Evolutionary conservation across 768 basidiomycete genomes (phyloP).

Genomic region (Lentinula aciculospora): DNA sequence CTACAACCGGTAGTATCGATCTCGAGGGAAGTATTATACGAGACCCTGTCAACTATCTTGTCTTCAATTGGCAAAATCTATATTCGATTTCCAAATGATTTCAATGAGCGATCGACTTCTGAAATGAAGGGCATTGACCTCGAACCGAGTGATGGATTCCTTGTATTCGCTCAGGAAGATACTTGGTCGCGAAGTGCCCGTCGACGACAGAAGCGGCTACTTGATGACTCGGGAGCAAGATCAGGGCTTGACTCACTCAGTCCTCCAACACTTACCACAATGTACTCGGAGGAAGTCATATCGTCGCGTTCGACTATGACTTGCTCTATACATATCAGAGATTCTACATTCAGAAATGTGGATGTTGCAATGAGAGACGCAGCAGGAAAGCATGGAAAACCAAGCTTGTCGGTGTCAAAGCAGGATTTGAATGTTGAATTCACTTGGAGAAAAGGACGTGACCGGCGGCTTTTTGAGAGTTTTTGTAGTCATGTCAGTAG

Average conservation of each 20-base stretch:
- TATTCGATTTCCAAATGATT: neutral
- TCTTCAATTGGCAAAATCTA: slow-evolving; percentile 21
- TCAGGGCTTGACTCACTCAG: neutral
- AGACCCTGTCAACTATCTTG: slow-evolving; percentile 25
- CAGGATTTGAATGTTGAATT: slow-evolving; percentile 30
- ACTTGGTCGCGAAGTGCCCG: slow-evolving; percentile 71
- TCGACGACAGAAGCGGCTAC: slow-evolving; percentile 31
- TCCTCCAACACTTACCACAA: no score
- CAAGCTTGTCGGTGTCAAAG: no score
- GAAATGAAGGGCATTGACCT: neutral
- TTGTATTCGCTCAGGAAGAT: slow-evolving; percentile 29
- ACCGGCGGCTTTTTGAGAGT: slow-evolving; percentile 57
- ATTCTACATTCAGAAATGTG: neutral
- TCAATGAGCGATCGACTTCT: slow-evolving; percentile 9
- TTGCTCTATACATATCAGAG: slow-evolving; percentile 16
- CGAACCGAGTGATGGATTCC: slow-evolving; percentile 11
- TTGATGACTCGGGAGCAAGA: neutral
- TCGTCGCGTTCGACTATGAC: no score
- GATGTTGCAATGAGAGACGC: slow-evolving; percentile 6
- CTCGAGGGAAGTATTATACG: slow-evolving; percentile 10
- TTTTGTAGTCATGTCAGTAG: slow-evolving; percentile 61
- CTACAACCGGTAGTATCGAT: slow-evolving; percentile 27
- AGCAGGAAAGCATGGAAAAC: neutral
- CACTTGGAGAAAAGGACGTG: slow-evolving; percentile 59
- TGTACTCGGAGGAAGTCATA: no score